A percentile compares a stretch with the other conserved stretches of the same genome.
These are phyloP conservation scores for Saccharomyces hybrid DNA, from an alignment of 1,139 yeast genomes.

Conservation along the genomic window DNA sequence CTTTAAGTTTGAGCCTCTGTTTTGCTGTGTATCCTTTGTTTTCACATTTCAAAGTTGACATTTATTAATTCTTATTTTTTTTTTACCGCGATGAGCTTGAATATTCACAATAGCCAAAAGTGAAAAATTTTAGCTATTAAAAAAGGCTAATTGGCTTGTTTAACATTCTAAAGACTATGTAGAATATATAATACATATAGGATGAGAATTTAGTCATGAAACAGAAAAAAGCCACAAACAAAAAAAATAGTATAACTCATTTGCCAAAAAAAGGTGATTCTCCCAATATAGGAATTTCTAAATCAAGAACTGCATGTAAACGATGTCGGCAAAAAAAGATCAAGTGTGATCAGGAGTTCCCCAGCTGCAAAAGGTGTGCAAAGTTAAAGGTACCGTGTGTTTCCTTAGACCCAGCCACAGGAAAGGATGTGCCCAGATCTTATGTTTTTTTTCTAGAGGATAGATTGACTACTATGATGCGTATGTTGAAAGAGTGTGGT, in stretches of 20 bases:
- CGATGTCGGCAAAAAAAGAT: conserved; percentile 74
- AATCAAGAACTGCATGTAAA: conserved; percentile 73
- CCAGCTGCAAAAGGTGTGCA: conserved; percentile 65
- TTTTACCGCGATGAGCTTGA: not conserved
- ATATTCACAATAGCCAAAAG: not conserved
- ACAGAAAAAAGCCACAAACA: not conserved
- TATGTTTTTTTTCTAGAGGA: conserved; percentile 71
- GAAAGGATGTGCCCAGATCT: conserved; percentile 76
- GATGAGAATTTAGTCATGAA: not conserved
- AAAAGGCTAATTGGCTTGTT: not conserved
- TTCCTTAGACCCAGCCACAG: conserved; percentile 81
- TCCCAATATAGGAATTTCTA: conserved; percentile 35
- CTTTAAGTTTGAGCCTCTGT: not conserved
- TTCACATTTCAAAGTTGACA: not conserved
- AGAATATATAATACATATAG: not conserved
- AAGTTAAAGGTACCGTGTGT: conserved; percentile 68
- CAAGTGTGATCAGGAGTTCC: conserved; percentile 77
- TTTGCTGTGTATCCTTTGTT: not conserved
- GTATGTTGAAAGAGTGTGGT: conserved; percentile 39
- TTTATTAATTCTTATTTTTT: not conserved
- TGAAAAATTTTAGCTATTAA: not conserved
- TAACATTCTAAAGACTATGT: not conserved
- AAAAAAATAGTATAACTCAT: not conserved
- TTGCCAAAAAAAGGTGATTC: conserved; percentile 3
- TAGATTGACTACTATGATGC: conserved; percentile 49